Base-by-base conservation (phyloP, 2,329 filamentous ascomycete genomes). In the Cordyceps javanica region DNA sequence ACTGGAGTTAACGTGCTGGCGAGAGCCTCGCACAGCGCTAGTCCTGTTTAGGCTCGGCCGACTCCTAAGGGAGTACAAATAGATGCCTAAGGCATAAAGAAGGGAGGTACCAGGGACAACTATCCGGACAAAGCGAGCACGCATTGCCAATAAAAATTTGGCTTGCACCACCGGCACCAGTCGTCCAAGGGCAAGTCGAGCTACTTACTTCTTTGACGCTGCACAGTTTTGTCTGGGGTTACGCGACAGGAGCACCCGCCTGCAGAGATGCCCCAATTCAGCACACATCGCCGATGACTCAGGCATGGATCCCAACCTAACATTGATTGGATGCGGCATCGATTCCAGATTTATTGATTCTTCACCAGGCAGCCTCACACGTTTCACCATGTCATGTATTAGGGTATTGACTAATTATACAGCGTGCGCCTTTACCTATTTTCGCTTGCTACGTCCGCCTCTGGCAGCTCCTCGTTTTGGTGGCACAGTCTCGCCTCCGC, bases 401-500 rank as follows among this genome's bases (percentile, higher is more conserved):
- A 38, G 53, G 39, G 39, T 57, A 57, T 57, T 57, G 46, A 51
- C 46, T 36, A 23, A 16, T 36, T 44, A n/a, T 23, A 25, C 38
- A 19, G 19, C 21, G 11, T 23, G 23, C 45, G 55, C 44, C 44
- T 48, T 58, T 19, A 34, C 16, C 61, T 63, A 71, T 60, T 67
- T 76, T 62, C 75, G 79, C 63, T 71, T 77, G 16, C 70, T 71
- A 61, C 75, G 73, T 3, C 73, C 69, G 19, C 71, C 71, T 65
- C 66, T 75, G 50, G 63, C 63, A 53, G 64, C 59, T 25, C 60
- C 68, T 63, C 67, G 76, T 82, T 70, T 75, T 79, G 59, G 62
- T 58, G 19, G 68, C 54, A 51, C 62, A 51, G 68, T 67, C 55
- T 75, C 70, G 9, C 62, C 82, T 32, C 83, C 83, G 65, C 86